Base-by-base conservation (phyloP, 1,139 yeast genomes). In the Scheffersomyces illinoinensis region DNA sequence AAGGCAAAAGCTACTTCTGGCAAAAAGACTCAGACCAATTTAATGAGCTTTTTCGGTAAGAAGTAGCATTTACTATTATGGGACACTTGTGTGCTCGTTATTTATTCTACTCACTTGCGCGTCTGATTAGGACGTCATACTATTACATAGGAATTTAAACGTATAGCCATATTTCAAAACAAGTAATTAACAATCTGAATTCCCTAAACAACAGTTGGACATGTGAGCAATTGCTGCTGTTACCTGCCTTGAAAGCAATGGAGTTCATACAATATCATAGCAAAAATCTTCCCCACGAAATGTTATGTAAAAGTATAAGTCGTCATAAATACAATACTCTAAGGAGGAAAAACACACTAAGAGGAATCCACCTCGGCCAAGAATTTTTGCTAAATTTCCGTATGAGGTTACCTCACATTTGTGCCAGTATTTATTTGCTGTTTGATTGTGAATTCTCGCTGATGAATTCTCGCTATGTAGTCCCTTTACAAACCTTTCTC, bases 21-120 rank as follows among this genome's bases (percentile, higher is more conserved):
- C 47, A 72, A 71, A 60, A 75, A 72, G 61, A 73, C 71, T 24
- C 83, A 79, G 61, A 61, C 77, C 12, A 76, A 82, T 3, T 67
- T 80, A 23, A 76, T 78, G 81, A 77, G 68, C 61, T 78, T 79
- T 61, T 79, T 79, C 60, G 71, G 70, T 18, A 76, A 76, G 60
- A 68, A 68, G 58, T 59, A 56, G 43, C 14, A 4, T 33, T 33
- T 10, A 10, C 43, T 33, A 33, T 10, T 33, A 10, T 33, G 43
- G 43, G 43, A 33, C 43, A 33, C 43, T 10, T 17, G 14, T 14
- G 14, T 14, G 43, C 43, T 33, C 14, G 17, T 33, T 33, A 33
- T 33, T 33, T 33, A 33, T 12, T 33, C 43, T 33, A 33, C 14
- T 33, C 2, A 33, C 43, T 14, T 33, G 12, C 12, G 43, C 12